Conservation (phyloP, 768 basidiomycete genomes). For the Mycena amicta region DNA sequence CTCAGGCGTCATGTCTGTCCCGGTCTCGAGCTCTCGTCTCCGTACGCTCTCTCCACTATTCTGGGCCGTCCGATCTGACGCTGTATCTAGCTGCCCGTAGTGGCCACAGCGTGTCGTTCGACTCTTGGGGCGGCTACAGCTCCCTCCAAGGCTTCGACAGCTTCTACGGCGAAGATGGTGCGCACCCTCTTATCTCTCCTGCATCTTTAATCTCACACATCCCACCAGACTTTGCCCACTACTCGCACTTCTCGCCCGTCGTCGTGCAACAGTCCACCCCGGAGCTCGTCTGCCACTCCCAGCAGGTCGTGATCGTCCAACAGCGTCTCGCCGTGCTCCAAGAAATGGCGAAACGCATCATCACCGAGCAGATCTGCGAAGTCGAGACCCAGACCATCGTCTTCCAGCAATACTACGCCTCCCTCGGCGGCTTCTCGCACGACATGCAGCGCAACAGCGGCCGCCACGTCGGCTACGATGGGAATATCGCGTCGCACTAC, state of each 20-base stretch:
- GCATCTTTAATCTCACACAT: too few species aligned
- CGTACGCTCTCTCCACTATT: conserved; percentile 20
- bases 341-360: conserved; percentile 35
- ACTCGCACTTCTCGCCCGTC: conserved; percentile 29
- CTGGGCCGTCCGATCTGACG: conserved; percentile 24
- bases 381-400: conserved; percentile 53
- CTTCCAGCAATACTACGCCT: conserved; percentile 45
- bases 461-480: conserved; percentile 37
- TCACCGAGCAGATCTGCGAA: conserved; percentile 51
- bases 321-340: conserved; percentile 47
- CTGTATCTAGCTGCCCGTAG: too few species aligned
- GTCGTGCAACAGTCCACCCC: conserved; percentile 36
- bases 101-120: too few species aligned
- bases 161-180: conserved; percentile 42
- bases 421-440: conserved; percentile 41
- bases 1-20: conserved; percentile 30
- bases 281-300: conserved; percentile 43
- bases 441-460: conserved; percentile 44
- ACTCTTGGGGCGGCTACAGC: conserved; percentile 20
- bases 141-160: conserved; percentile 41
- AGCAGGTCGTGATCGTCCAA: conserved; percentile 44
- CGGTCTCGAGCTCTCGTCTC: conserved; percentile 26
- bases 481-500: conserved; percentile 37
- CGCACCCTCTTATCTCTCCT: too few species aligned
- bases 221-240: conserved; percentile 46